Evolutionary conservation across 176 grass and related monocot genomes (phyloP).

Genomic region (Zizania latifolia): DNA sequence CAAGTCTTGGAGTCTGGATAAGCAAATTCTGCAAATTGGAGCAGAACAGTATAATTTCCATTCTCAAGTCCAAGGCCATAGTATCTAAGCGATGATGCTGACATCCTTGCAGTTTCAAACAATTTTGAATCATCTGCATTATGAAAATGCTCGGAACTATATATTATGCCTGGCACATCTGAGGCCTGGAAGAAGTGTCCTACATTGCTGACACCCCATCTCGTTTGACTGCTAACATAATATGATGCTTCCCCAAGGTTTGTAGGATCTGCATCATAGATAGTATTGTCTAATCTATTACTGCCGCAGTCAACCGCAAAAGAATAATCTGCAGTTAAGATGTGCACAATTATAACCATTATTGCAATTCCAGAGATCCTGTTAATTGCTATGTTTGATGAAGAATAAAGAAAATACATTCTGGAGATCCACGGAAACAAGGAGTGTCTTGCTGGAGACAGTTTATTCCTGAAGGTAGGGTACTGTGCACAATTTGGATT

Average conservation of each 20-base stretch:
- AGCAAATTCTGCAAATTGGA: constrained; percentile 42
- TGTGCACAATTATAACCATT: neutral
- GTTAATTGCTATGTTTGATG: neutral
- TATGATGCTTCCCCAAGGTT: constrained; percentile 33
- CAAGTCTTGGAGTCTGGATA: constrained; percentile 1
- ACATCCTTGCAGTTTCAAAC: constrained; percentile 41
- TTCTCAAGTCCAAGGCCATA: constrained; percentile 59
- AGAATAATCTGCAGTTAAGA: constrained; percentile 28
- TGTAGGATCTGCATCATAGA: constrained; percentile 31
- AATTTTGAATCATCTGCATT: constrained; percentile 38
- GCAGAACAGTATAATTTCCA: constrained; percentile 51
- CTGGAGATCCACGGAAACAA: constrained; percentile 41
- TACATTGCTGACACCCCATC: constrained; percentile 51
- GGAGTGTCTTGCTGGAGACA: constrained; percentile 49
- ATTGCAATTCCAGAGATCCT: neutral
- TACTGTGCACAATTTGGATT: constrained; percentile 1
- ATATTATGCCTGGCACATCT: constrained; percentile 22
- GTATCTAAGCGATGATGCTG: constrained; percentile 51
- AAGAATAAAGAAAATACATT: constrained; percentile 19
- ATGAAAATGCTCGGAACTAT: constrained; percentile 20
- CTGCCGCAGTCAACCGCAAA: constrained; percentile 49
- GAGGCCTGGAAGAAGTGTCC: constrained; percentile 31
- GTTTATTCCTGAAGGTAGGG: constrained; percentile 39
- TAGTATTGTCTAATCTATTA: constrained; percentile 20
- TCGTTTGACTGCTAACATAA: constrained; percentile 17